Conservation (phyloP, 2,329 filamentous ascomycete genomes). For the Neoarthrinium moseri region DNA sequence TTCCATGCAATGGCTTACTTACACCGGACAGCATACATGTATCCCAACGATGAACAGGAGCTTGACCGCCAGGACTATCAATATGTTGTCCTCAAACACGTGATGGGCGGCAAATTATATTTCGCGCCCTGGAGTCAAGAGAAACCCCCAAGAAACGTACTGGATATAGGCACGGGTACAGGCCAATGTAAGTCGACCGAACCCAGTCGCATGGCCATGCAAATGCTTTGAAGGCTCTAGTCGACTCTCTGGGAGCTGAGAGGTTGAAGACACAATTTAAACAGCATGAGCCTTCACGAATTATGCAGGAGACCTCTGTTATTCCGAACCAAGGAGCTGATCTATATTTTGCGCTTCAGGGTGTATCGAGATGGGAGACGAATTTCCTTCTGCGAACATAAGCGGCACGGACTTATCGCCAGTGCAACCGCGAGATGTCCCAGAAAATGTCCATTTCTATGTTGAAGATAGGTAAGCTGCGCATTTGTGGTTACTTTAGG, state of each 20-base stretch:
- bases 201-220: too few species aligned
- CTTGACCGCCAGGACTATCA: constrained; percentile 40
- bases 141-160: constrained; percentile 31
- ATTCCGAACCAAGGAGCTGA: too few species aligned
- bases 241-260: too few species aligned
- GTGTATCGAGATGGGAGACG: constrained; percentile 58
- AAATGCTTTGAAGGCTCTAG: too few species aligned
- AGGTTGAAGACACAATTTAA: too few species aligned
- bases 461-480: constrained; percentile 63
- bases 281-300: too few species aligned
- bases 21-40: constrained; percentile 43
- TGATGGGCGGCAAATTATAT: constrained; percentile 35
- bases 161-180: constrained; percentile 44
- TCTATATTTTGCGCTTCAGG: too few species aligned
- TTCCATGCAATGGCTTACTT: too few species aligned
- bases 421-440: constrained; percentile 64
- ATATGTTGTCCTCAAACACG: constrained; percentile 29
- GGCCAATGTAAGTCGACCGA: too few species aligned
- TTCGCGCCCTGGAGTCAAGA: constrained; percentile 39
- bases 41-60: constrained; percentile 43
- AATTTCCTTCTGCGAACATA: constrained; percentile 57
- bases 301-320: too few species aligned
- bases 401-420: constrained; percentile 67
- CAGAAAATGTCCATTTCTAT: constrained; percentile 72
- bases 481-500: too few species aligned